Percentiles rank a stretch among this genome's conserved stretches.
phyloP scores from a whole-genome alignment of 345 rosid genomes.

The Salix suchowensis region DNA sequence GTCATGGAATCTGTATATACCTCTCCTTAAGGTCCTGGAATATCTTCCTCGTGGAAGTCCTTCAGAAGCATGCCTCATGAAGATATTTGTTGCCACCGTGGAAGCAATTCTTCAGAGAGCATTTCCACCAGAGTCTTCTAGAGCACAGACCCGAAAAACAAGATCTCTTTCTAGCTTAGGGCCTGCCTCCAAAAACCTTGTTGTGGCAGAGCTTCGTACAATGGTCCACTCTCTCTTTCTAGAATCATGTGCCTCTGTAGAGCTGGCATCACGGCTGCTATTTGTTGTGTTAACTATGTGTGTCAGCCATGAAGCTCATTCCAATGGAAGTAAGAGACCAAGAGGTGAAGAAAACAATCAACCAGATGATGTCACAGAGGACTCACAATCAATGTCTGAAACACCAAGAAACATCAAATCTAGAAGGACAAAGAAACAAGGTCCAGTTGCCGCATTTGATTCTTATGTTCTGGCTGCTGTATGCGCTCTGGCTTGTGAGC shows the following conservation, averaged over 20 bases:
- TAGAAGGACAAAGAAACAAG: slow-evolving; percentile 63
- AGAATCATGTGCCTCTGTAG: slow-evolving; percentile 82
- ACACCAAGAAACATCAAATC: slow-evolving; percentile 37
- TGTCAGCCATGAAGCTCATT: slow-evolving; percentile 94
- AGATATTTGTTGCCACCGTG: slow-evolving; percentile 92
- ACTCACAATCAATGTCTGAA: slow-evolving; percentile 30
- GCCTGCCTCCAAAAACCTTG: slow-evolving; percentile 77
- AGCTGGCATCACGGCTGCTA: slow-evolving; percentile 89
- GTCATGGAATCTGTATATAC: slow-evolving; percentile 94
- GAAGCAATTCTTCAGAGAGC: slow-evolving; percentile 89
- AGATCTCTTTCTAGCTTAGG: slow-evolving; percentile 48
- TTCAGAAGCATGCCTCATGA: slow-evolving; percentile 97
- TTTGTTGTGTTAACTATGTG: slow-evolving; percentile 95
- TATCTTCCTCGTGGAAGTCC: slow-evolving; percentile 98
- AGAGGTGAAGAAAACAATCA: slow-evolving; percentile 46
- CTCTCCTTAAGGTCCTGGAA: slow-evolving; percentile 94
- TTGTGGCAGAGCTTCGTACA: slow-evolving; percentile 91
- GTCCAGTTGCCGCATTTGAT: slow-evolving; percentile 96
- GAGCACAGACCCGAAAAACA: slow-evolving; percentile 48
- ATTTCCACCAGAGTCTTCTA: slow-evolving; percentile 61
- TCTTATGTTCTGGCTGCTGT: slow-evolving; percentile 94
- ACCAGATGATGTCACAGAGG: slow-evolving; percentile 39
- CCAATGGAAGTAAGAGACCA: slow-evolving; percentile 62
- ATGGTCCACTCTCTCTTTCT: slow-evolving; percentile 95
- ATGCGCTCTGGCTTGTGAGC: slow-evolving; percentile 96